Base-by-base conservation (phyloP, 129 eudicot species). In the Logfia minima region DNA sequence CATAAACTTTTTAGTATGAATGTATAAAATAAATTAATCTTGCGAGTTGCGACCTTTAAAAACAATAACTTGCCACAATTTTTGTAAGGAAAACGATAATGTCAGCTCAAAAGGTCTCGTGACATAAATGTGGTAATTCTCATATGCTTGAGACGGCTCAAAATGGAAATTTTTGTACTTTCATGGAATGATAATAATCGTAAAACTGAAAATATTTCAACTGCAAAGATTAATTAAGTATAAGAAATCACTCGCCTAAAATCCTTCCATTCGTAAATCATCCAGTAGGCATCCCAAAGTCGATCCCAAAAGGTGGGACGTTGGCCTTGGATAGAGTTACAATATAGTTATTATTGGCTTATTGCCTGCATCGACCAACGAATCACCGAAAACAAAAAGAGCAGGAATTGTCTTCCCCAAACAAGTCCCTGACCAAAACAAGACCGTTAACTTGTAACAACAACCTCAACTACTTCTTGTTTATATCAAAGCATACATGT, bases 251-350 rank as follows among this genome's bases (percentile, higher is more conserved):
- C 90, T 85, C 84, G 79, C 98, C 98, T 82, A 90, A 1, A 67
- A 93, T 88, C 85, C 95, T 88, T 55, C 92, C 95, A 79, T 93
- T 93, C 0, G 98, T 93, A 86, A 26, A 93, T 65, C 98, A 74
- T 4, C 98, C 98, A 0, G 98, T 90, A 24, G 97, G 97, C 72
- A 19, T 73, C 63, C 97, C 97, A 66, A 93, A 90, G 71, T 93
- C 98, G 43, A 93, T 79, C 67, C 98, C 98, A 86, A 90, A 90
- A 6, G 98, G 98, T 26, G 18, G 52, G 41, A 73, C 87, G 77
- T 93, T 83, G 4, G 98, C 98, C 88, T 86, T 90, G 5, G 97
- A 93, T 14, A 93, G 82, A 6, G n/a, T n/a, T n/a, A n/a, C n/a
- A n/a, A n/a, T n/a, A n/a, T n/a, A n/a, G n/a, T n/a, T n/a, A n/a